A percentile compares a stretch with the other conserved stretches of the same genome.
Conservation (phyloP, 495 filamentous ascomycete species). For the Penicillium egyptiacum region DNA sequence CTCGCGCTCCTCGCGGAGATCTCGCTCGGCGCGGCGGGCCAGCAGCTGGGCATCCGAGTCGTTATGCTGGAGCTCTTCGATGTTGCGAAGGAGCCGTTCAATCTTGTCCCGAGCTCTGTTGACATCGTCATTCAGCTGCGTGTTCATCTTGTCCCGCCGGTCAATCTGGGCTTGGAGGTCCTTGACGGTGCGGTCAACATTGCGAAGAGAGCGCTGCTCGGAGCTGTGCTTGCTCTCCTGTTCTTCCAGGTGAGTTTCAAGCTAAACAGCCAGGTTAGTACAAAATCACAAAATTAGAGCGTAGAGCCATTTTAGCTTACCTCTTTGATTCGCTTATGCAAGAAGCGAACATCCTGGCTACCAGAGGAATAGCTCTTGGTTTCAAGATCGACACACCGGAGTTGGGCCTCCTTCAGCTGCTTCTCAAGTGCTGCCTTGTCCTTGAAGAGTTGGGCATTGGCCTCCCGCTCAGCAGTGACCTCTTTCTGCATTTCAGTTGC, state of each 20-base stretch:
- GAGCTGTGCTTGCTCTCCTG: conserved; percentile 75
- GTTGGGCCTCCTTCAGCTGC: conserved; percentile 83
- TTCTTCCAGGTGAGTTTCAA: conserved; percentile 87
- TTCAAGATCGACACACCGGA: conserved; percentile 87
- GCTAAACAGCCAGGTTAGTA: conserved; percentile 51
- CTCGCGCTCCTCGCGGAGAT: conserved; percentile 86
- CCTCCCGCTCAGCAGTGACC: conserved; percentile 84
- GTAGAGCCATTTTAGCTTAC: conserved; percentile 49
- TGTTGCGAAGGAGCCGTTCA: conserved; percentile 80
- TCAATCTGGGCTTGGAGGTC: conserved; percentile 93
- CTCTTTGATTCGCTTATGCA: conserved; percentile 94
- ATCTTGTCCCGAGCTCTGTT: conserved; percentile 81
- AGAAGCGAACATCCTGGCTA: conserved; percentile 91
- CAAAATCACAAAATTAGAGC: background rate
- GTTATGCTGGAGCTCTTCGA: conserved; percentile 88
- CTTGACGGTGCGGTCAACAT: conserved; percentile 90
- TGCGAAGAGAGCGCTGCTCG: conserved; percentile 83
- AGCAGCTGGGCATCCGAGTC: conserved; percentile 78
- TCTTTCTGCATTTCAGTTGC: conserved; percentile 91
- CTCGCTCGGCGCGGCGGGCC: conserved; percentile 81
- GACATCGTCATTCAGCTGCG: conserved; percentile 78
- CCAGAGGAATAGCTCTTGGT: conserved; percentile 94
- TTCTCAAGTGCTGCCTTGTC: conserved; percentile 92
- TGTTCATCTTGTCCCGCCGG: conserved; percentile 80
- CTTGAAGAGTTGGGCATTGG: conserved; percentile 79